Evolutionary conservation across 768 basidiomycete species (phyloP), one percentile per base, ranked within the genome.

Genomic region (Rhodocollybia butyracea): DNA sequence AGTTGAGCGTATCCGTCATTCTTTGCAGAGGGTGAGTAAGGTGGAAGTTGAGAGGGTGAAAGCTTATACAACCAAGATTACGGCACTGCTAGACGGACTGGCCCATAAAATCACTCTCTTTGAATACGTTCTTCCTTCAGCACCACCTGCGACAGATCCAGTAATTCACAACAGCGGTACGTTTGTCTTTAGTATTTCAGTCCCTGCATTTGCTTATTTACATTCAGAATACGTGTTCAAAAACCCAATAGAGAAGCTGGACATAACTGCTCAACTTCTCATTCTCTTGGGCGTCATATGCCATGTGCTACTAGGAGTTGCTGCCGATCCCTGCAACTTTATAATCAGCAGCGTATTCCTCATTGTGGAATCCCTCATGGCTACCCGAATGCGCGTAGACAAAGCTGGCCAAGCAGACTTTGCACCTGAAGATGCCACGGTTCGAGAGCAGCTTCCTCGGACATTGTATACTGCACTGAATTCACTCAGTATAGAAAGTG

Each of bases 401-500:
- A 19, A n/a, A 19, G 21, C 8, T 24, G 46, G 15, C 15, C 11
- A 22, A 24, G 17, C 15, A 26, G 12, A 47, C 15, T 26, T 10
- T 8, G 7, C 8, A 5, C 22, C 22, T 10, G 29, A 13, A 5
- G 46, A 15, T 26, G 29, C 22, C 29, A 5, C 12, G 41, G 48
- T 59, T 3, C 51, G 62, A 17, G n/a, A 54, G 5, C 57, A 62
- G 43, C 53, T 64, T 15, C 63, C 61, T 11, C 54, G 29, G 5
- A 64, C 38, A 22, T 46, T 63, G 3, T 54, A 34, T 45, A 46
- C 59, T 0, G 59, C 61, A 12, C 22, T 61, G 21, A 38, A 46
- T 43, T 12, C 32, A 3, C 56, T 63, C 26, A 47, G 58, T 27
- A n/a, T 61, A 19, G 61, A 63, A 15, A 13, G 42, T 1, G 51